Base-by-base conservation (phyloP, 2,329 filamentous ascomycete species). In the Scytalidium lignicola region DNA sequence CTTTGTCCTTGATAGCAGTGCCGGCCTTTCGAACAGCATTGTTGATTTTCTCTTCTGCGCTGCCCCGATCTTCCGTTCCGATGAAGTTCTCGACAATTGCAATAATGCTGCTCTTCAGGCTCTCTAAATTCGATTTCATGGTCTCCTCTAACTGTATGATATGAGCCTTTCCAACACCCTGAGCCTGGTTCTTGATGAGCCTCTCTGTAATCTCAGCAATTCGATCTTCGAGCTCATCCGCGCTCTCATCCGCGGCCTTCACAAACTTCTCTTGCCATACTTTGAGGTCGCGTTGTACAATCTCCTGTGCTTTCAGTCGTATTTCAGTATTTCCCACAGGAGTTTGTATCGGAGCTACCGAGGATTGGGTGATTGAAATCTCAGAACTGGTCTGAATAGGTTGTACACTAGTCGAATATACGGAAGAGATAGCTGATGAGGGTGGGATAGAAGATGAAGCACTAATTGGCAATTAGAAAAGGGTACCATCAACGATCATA, bases 241-340 rank as follows among this genome's bases (percentile, higher is more conserved):
- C 73, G 5, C 90, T 91, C 64, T 95, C 90, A 52, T 95, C 87
- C 7, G 89, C 89, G 9, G 90, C 90, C 51, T 84, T 82, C 22
- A 87, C 79, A 64, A 96, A 96, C 62, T 95, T 95, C 53, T 82
- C 81, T 67, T 96, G 87, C 92, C 93, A 99, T 49, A 78, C 77
- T 56, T 81, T 78, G 13, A 99, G 77, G 64, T 99, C 93, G 41
- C 85, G 79, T 1, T 83, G 76, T 40, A 97, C 87, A 54, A 79
- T 80, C 60, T 85, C 79, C 41, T 82, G 80, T 2, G 79, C 79
- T 3, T 74, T 77, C 47, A 78, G 78, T 21, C 79, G 76, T 15
- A 72, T 67, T 21, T 82, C 77, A 23, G 77, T 73, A 49, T 80
- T 78, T 23, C 51, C 58, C 15, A 60, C 47, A 21, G 63, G 60